Evolutionary conservation across 2,329 filamentous ascomycete genomes (phyloP).

Genomic region (Lizonia empirigonia): DNA sequence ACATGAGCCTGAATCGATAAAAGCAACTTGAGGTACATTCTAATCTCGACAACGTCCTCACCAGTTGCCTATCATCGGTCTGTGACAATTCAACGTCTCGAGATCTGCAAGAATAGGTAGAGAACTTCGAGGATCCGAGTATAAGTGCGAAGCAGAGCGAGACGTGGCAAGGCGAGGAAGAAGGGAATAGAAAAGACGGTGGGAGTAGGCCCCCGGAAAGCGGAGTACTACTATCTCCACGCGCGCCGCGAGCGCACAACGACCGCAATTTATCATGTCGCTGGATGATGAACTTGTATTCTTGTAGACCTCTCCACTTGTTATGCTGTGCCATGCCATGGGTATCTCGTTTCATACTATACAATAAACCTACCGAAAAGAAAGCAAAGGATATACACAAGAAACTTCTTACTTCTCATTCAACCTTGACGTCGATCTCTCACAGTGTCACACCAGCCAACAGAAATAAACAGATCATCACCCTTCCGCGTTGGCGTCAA

Average conservation of each 20-base stretch:
- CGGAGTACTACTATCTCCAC: not conserved
- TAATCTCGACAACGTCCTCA: no score
- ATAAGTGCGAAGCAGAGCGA: no score
- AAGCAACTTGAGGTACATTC: no score
- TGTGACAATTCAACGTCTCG: no score
- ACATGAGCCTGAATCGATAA: no score
- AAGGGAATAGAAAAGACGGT: no score
- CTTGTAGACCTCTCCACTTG: not conserved
- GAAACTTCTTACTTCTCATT: not conserved
- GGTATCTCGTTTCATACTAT: constrained; percentile 1
- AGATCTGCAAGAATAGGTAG: no score
- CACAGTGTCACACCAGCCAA: constrained; percentile 31
- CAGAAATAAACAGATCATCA: constrained; percentile 64
- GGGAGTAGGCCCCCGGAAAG: no score
- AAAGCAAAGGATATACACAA: constrained; percentile 6
- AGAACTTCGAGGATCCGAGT: no score
- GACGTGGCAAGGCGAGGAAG: no score
- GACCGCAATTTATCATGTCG: not conserved
- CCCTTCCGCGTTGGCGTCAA: constrained; percentile 71
- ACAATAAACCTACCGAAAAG: not conserved
- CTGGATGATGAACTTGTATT: not conserved
- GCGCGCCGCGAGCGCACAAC: not conserved
- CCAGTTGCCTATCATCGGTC: no score
- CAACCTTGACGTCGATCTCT: not conserved
- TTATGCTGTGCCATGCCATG: not conserved